A percentile compares a stretch with the other conserved stretches of the same genome.
phyloP scores from a whole-genome alignment of 441 rosid genomes.

The Omphalea diandra region DNA sequence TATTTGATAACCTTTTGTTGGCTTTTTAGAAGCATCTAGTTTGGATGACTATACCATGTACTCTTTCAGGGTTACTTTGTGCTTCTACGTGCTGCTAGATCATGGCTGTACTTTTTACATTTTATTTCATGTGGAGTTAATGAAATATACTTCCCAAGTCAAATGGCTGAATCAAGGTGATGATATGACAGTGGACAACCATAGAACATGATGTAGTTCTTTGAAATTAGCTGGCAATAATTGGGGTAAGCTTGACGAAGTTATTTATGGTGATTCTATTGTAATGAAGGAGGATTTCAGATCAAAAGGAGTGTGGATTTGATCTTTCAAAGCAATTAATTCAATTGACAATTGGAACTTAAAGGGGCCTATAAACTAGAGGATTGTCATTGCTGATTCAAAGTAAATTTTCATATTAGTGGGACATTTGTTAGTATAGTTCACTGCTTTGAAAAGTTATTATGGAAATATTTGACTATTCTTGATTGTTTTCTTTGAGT shows the following conservation, averaged over 20 bases:
- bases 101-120: neutral
- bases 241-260: neutral
- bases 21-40: neutral
- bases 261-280: neutral
- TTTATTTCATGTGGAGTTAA: neutral
- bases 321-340: neutral
- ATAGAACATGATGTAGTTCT: slow-evolving; percentile 7
- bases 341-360: slow-evolving; percentile 4
- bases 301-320: neutral
- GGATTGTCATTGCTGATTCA: neutral
- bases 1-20: neutral
- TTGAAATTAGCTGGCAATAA: neutral
- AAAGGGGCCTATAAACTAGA: neutral
- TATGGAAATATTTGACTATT: neutral
- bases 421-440: neutral
- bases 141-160: neutral
- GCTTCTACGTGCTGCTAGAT: neutral
- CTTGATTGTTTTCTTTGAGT: neutral
- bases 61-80: neutral
- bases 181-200: neutral
- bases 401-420: neutral
- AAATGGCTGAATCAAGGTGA: neutral
- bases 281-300: neutral
- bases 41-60: neutral
- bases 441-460: neutral